phyloP scores from a whole-genome alignment of 345 rosid species.

The Clausena lansium region DNA sequence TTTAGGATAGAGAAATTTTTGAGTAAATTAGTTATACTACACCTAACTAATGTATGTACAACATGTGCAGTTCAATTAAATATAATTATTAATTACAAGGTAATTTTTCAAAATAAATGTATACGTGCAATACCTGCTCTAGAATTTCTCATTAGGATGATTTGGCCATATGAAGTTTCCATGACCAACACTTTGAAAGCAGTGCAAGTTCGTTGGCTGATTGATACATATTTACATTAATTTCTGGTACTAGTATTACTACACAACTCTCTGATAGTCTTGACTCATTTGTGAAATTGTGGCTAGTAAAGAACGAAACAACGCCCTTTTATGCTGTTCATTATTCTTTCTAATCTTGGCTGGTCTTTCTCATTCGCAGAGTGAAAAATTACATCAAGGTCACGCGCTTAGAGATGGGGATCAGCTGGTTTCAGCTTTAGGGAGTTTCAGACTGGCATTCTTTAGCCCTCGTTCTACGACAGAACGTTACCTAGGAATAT shows the following conservation, averaged over 20 bases:
- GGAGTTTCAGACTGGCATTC: constrained; percentile 17
- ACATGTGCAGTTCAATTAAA: too few relatives aligned
- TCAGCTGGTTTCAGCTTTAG: constrained; percentile 10
- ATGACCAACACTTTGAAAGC: not conserved
- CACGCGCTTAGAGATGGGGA: constrained; percentile 5
- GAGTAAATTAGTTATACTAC: too few relatives aligned
- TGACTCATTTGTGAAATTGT: not conserved
- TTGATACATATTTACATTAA: too few relatives aligned
- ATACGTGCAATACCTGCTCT: too few relatives aligned
- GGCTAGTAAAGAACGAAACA: not conserved
- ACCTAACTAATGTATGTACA: too few relatives aligned
- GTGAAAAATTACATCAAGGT: not conserved
- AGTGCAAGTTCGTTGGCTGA: not conserved
- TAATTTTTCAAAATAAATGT: too few relatives aligned
- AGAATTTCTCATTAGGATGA: not conserved
- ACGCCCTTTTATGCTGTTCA: not conserved
- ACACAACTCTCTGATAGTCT: too few relatives aligned
- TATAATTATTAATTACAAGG: too few relatives aligned
- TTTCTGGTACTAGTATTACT: too few relatives aligned
- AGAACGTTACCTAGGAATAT: constrained; percentile 8
- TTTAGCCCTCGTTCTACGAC: not conserved
- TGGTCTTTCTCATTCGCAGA: not conserved
- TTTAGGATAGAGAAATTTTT: too few relatives aligned
- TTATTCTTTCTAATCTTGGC: not conserved
- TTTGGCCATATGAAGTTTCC: not conserved